Base-by-base conservation (phyloP, 2,329 filamentous ascomycete genomes). In the Fusarium tricinctum region DNA sequence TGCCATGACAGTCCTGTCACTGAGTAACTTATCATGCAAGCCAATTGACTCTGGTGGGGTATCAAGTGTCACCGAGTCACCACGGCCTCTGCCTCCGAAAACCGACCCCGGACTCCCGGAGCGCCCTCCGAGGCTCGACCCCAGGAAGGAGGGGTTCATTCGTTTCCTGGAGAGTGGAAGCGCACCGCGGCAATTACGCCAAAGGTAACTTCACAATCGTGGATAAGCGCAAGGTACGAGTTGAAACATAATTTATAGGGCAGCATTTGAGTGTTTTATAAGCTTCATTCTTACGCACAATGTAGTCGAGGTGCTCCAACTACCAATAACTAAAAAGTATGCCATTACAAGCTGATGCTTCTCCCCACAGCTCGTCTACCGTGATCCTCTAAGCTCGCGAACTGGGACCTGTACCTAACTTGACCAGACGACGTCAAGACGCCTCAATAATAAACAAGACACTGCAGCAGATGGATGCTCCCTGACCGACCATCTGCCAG, bases 281-380 rank as follows among this genome's bases (percentile, higher is more conserved):
- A 53, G 35, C 46, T 63, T 54, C 56, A 63, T 66, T 69, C 66
- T 69, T 53, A 56, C 64, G 54, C 63, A 52, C 56, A 48, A 69
- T 61, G 63, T 67, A 67, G 63, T 66, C 32, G 40, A 65, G 56
- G 58, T 43, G 58, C 66, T 67, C 59, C 51, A 48, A 69, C 50
- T 68, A 69, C 58, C 58, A 43, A 68, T 65, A 68, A 71, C 66
- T 69, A 67, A 66, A 26, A 76, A 69, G 62, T 70, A 76, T 76
- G 72, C 74, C 70, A 74, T 76, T 73, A 73, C 54, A 70, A 76
- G 70, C 62, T 71, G 68, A 75, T 74, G 66, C 69, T 68, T 63
- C 60, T 67, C 55, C 54, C 63, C 47, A 58, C 67, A 62, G 68
- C 66, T 73, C 70, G 61, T 75, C 72, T 74, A 73, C 68, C 49